Percentiles rank a stretch among this genome's conserved stretches.
Evolutionary conservation across 1,284 basidiomycete species (phyloP).

Genomic region (Irpex rosettiformis): DNA sequence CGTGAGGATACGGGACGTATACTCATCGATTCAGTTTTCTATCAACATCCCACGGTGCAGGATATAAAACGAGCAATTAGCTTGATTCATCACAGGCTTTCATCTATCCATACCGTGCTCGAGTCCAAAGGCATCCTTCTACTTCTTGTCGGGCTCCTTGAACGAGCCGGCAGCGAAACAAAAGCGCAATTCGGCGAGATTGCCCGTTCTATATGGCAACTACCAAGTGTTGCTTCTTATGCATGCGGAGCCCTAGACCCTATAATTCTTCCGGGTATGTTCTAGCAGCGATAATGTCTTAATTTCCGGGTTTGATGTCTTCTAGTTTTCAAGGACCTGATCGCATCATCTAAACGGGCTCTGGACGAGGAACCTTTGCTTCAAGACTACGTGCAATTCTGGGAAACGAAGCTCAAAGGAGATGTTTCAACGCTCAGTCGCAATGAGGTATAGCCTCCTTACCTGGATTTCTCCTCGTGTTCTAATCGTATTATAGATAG

Average conservation of each 20-base stretch:
- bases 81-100: constrained; percentile 39
- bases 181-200: not conserved
- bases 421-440: not conserved
- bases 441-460: constrained; percentile 4
- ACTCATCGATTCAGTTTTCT: constrained; percentile 32
- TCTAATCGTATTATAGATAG: constrained; percentile 3
- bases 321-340: not conserved
- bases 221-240: constrained; percentile 10
- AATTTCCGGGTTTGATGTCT: not conserved
- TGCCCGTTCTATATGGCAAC: constrained; percentile 13
- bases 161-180: not conserved
- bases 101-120: not conserved
- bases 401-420: not conserved
- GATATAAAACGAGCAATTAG: constrained; percentile 34
- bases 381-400: not conserved
- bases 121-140: constrained; percentile 12
- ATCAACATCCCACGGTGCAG: constrained; percentile 19
- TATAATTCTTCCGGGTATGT: constrained; percentile 31
- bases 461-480: not conserved
- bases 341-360: not conserved
- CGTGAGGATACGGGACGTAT: constrained; percentile 19
- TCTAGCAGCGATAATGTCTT: not conserved
- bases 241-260: constrained; percentile 17
- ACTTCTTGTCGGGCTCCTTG: constrained; percentile 15
- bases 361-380: not conserved